These are phyloP conservation scores for Borovskyia barvae DNA, from an alignment of 208 protist species.

Conservation along the genomic window DNA sequence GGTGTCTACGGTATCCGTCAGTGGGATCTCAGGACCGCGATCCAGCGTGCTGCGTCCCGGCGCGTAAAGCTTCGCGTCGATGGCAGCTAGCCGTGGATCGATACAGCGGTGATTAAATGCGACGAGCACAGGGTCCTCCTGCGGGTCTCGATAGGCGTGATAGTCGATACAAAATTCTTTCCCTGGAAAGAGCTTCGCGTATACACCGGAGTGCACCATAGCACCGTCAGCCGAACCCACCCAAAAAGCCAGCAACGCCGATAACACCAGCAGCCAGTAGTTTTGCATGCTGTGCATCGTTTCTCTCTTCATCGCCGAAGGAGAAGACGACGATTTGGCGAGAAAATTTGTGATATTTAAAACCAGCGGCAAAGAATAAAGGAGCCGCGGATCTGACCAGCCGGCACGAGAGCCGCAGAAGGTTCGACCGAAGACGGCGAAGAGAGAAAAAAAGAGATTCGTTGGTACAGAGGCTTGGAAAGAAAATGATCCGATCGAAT, in stretches of 20 bases:
- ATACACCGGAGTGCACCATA: slow-evolving; percentile 31
- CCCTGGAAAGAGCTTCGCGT: slow-evolving; percentile 66
- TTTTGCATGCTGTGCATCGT: no score
- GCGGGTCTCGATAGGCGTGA: slow-evolving; percentile 58
- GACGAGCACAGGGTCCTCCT: slow-evolving; percentile 56
- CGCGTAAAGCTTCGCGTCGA: slow-evolving; percentile 46
- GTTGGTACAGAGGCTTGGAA: not conserved
- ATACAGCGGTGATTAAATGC: slow-evolving; percentile 58
- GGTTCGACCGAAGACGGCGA: slow-evolving; percentile 1
- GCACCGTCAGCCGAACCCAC: not conserved
- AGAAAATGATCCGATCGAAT: not conserved
- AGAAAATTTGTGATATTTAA: no score
- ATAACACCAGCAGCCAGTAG: slow-evolving; percentile 11
- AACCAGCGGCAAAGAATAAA: no score
- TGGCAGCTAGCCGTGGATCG: slow-evolving; percentile 48
- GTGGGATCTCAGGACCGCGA: slow-evolving; percentile 25
- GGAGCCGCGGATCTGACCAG: no score
- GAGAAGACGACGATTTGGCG: no score
- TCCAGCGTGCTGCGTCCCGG: slow-evolving; percentile 28
- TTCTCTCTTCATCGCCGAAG: no score
- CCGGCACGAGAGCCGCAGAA: slow-evolving; percentile 8
- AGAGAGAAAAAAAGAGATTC: slow-evolving; percentile 4
- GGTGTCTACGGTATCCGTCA: slow-evolving; percentile 33
- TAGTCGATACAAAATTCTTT: slow-evolving; percentile 65
- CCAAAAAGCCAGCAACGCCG: slow-evolving; percentile 2